Base-by-base conservation (phyloP, 2,329 filamentous ascomycete species). In the Ramularia endophylla region DNA sequence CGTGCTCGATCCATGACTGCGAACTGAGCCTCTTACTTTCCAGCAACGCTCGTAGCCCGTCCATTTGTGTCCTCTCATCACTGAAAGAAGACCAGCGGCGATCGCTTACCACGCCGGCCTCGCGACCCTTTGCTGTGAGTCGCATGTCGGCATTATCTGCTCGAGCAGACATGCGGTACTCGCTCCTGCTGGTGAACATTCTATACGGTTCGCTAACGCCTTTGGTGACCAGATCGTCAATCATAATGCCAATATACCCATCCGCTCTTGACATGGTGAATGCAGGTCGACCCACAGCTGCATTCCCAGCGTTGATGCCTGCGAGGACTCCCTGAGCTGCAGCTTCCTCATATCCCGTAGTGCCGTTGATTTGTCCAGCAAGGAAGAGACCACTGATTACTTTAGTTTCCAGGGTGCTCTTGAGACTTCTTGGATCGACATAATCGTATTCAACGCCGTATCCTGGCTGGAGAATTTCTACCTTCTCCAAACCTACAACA, bases 391-490 rank as follows among this genome's bases (percentile, higher is more conserved):
- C 92, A 6, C 72, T 72, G 48, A 98, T 95, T 16, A 83, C 75
- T 65, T 97, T 98, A 1, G 92, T 97, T 65, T 98, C 92, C 6
- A 98, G 77, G 0, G 89, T 92, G n/a, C 85, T 80, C 50, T 82
- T 83, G 3, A 98, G 73, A 53, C 85, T 84, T 38, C 92, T 83
- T 13, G 92, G 92, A 60, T 98, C 92, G 13, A 98, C 87, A 63
- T 98, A 98, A 68, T 97, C 92, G 64, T 98, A 98, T 63, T 98
- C 92, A 2, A 98, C 92, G 6, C 92, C 92, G 58, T 98, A 98
- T 7, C 90, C 92, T 1, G 90, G 84, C 58, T 97, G 90, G 5
- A 94, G 76, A 89, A 98, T 95, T 18, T 73, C 80, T 4, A 88
- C 88, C 44, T 89, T 80, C 59, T 97, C 90, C 1, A 98, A 74